Evolutionary conservation across 192 early-diverging fungal genomes (phyloP), one percentile per base, ranked within the genome.

Genomic region (Entomortierella beljakovae): DNA sequence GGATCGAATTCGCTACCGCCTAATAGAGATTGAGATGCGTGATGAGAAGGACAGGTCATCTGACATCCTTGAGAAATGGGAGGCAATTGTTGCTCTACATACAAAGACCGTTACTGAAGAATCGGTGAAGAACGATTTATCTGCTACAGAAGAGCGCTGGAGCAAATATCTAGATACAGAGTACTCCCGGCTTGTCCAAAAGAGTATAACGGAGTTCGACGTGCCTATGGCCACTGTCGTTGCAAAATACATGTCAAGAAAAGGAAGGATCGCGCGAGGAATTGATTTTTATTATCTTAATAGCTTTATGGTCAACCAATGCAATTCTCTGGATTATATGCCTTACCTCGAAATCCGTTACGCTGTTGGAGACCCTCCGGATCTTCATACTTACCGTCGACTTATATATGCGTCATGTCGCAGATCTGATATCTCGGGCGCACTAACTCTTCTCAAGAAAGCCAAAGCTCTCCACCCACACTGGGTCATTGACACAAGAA

Each of bases 341-440:
- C 11, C 32, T 20, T 79, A 79, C 29, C 67, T 79, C 3, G 43
- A 70, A 9, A 38, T 70, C 49, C 75, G 67, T 4, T 79, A 79
- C 25, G 60, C 55, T 29, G 40, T 79, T 6, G 56, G 67, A 1
- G 61, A 48, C 2, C 22, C 9, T 7, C 75, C 75, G 3, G 67
- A 79, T 65, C 42, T 79, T 1, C 75, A 65, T 40, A 70, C 75
- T 20, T 79, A 70, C 46, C 75, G 75, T 23, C 75, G 75, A 5
- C 56, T 79, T 20, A 26, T 79, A 28, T 79, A 62, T 69, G 75
- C 75, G 9, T 66, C 75, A 49, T 79, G 75, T 28, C 75, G 75
- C n/a, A 53, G 68, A 46, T 79, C 75, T 8, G 75, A 79, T 34
- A 55, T 79, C 1, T 34, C 23, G 11, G 42, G 67, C 34, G 75